These are phyloP conservation scores for Diplodia scrobiculata DNA, from an alignment of 2,329 filamentous ascomycete species.

Conservation along the genomic window DNA sequence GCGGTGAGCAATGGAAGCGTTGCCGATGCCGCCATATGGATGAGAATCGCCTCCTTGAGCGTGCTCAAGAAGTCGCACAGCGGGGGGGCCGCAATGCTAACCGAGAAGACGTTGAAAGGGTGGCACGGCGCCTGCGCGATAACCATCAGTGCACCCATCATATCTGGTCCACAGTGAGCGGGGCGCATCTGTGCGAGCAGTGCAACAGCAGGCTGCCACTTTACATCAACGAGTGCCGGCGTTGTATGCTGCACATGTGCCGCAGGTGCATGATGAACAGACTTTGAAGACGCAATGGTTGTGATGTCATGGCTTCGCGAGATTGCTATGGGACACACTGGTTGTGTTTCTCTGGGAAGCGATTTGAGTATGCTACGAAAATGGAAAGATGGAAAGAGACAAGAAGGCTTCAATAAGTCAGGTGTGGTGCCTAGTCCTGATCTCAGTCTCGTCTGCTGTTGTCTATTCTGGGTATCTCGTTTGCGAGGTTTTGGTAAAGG, in stretches of 20 bases:
- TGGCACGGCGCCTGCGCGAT: not conserved
- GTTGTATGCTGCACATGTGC: not conserved
- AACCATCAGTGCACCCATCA: not conserved
- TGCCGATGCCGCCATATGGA: not conserved
- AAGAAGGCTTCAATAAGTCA: too few relatives aligned
- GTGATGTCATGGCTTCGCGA: not conserved
- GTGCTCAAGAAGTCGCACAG: not conserved
- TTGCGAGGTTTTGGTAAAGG: too few relatives aligned
- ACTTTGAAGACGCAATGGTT: not conserved
- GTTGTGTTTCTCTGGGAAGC: too few relatives aligned
- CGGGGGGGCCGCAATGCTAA: not conserved
- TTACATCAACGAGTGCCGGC: not conserved
- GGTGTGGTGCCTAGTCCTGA: too few relatives aligned
- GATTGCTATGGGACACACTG: not conserved
- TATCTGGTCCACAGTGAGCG: accelerated
- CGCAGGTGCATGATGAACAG: not conserved
- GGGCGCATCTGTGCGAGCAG: not conserved
- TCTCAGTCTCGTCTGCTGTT: too few relatives aligned
- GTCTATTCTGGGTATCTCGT: too few relatives aligned
- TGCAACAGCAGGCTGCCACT: not conserved
- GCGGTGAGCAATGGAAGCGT: not conserved
- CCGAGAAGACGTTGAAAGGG: not conserved
- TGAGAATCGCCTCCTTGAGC: not conserved
- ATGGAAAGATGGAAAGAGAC: too few relatives aligned
- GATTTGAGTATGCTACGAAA: too few relatives aligned